A percentile compares a stretch with the other conserved stretches of the same genome.
Evolutionary conservation across 164 flowering plant genomes (phyloP).

Genomic region (Berberis thunbergii): DNA sequence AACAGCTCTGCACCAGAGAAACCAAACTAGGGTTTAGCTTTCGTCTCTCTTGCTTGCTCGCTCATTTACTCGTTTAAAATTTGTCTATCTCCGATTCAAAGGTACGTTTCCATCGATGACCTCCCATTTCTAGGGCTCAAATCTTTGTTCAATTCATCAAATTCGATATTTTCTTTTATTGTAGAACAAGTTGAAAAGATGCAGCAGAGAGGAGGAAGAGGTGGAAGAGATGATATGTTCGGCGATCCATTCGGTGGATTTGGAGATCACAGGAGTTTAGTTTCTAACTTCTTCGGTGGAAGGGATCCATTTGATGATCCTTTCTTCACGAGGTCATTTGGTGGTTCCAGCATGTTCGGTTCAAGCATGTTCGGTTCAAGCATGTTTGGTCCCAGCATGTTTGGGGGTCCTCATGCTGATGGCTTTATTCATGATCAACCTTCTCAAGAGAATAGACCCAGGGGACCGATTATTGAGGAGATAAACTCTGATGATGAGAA

Average conservation of each 20-base stretch:
- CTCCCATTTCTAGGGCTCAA: too few relatives aligned
- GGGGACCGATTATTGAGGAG: slow-evolving; percentile 54
- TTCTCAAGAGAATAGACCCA: slow-evolving; percentile 18
- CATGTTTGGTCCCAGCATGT: slow-evolving; percentile 13
- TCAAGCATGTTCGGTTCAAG: slow-evolving; percentile 18
- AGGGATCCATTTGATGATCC: slow-evolving; percentile 83
- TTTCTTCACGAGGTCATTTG: slow-evolving; percentile 63
- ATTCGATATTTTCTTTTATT: too few relatives aligned
- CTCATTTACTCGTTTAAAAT: too few relatives aligned
- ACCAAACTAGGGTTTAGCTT: too few relatives aligned
- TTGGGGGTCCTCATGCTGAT: slow-evolving; percentile 7
- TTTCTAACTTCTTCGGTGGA: slow-evolving; percentile 64
- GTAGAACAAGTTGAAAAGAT: neutral
- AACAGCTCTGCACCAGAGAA: too few relatives aligned
- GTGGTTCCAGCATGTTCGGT: slow-evolving; percentile 26
- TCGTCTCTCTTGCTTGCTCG: too few relatives aligned
- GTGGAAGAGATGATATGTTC: neutral
- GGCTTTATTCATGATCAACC: slow-evolving; percentile 29
- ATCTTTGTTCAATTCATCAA: too few relatives aligned
- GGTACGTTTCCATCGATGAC: too few relatives aligned
- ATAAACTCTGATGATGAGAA: slow-evolving; percentile 50
- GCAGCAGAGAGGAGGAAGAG: neutral
- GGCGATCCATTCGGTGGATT: slow-evolving; percentile 4
- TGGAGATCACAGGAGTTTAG: slow-evolving; percentile 21
- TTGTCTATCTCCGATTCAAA: too few relatives aligned